Conservation (phyloP, 2,329 filamentous ascomycete genomes). For the Drechslera avenae region DNA sequence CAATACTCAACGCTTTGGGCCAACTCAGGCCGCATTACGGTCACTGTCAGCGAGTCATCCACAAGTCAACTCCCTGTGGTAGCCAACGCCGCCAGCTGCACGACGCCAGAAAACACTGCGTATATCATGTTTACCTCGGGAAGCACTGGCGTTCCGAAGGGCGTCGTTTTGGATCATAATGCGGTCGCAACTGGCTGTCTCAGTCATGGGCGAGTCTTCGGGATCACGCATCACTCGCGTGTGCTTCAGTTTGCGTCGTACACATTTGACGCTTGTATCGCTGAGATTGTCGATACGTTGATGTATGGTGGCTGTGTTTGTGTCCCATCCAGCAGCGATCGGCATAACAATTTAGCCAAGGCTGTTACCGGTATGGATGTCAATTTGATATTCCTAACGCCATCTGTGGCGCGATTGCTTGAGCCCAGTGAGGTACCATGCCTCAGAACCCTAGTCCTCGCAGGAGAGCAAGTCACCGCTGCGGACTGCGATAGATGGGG, state of each 20-base stretch:
- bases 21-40: neutral
- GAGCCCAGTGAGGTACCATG: slow-evolving; percentile 49
- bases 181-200: slow-evolving; percentile 50
- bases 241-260: slow-evolving; percentile 7
- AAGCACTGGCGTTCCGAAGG: slow-evolving; percentile 55
- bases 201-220: neutral
- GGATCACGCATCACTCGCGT: neutral
- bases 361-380: slow-evolving; percentile 46
- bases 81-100: neutral
- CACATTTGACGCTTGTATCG: slow-evolving; percentile 49
- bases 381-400: slow-evolving; percentile 7
- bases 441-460: slow-evolving; percentile 48
- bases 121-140: slow-evolving; percentile 63
- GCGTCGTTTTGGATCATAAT: slow-evolving; percentile 65
- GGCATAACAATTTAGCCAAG: slow-evolving; percentile 45
- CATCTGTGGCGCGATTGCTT: slow-evolving; percentile 16
- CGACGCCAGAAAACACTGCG: neutral
- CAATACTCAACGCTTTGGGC: neutral
- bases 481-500: slow-evolving; percentile 5
- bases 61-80: neutral
- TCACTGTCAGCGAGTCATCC: neutral
- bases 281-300: neutral
- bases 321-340: neutral
- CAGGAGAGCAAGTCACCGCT: slow-evolving; percentile 5
- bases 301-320: neutral